Evolutionary conservation across 352 stramenopile genomes (phyloP).

Genomic region (Phytopythium oedochilum): DNA sequence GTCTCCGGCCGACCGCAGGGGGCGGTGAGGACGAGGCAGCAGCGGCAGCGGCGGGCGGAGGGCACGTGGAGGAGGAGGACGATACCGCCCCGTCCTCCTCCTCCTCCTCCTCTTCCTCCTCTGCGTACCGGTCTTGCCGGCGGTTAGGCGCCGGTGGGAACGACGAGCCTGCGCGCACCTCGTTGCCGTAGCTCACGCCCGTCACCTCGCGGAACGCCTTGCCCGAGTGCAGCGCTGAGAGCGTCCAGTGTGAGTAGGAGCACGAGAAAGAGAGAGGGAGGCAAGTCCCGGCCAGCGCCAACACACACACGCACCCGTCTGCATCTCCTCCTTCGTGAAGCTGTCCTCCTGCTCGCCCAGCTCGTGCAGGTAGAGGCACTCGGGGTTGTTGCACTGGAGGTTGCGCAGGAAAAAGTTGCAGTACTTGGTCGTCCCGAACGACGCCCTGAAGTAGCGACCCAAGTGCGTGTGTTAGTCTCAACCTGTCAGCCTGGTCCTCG

Average conservation of each 20-base stretch:
- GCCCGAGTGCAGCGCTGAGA: slow-evolving; percentile 59
- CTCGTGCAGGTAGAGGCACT: slow-evolving; percentile 94
- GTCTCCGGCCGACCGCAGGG: not conserved
- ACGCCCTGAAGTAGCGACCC: slow-evolving; percentile 44
- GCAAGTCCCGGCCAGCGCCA: no score
- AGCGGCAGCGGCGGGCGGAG: not conserved
- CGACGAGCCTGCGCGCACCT: slow-evolving; percentile 45
- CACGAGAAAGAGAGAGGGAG: no score
- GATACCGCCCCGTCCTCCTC: not conserved
- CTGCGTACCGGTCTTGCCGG: slow-evolving; percentile 1
- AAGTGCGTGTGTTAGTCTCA: no score
- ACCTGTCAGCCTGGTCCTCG: no score
- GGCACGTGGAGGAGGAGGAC: not conserved
- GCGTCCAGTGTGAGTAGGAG: no score
- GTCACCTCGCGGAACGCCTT: slow-evolving; percentile 73
- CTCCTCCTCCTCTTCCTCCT: not conserved
- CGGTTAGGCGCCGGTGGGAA: slow-evolving; percentile 41
- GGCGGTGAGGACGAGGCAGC: slow-evolving; percentile 3
- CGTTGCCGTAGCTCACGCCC: slow-evolving; percentile 26
- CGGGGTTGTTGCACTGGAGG: slow-evolving; percentile 90
- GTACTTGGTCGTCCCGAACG: slow-evolving; percentile 95
- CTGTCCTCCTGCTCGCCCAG: slow-evolving; percentile 90
- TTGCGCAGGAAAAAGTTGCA: slow-evolving; percentile 93
- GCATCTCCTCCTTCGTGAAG: slow-evolving; percentile 95
- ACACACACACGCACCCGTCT: slow-evolving; percentile 59